Percentiles rank a stretch among this genome's conserved stretches.
phyloP scores from a whole-genome alignment of 192 early-diverging fungal species.

The Haplosporangium gracile region DNA sequence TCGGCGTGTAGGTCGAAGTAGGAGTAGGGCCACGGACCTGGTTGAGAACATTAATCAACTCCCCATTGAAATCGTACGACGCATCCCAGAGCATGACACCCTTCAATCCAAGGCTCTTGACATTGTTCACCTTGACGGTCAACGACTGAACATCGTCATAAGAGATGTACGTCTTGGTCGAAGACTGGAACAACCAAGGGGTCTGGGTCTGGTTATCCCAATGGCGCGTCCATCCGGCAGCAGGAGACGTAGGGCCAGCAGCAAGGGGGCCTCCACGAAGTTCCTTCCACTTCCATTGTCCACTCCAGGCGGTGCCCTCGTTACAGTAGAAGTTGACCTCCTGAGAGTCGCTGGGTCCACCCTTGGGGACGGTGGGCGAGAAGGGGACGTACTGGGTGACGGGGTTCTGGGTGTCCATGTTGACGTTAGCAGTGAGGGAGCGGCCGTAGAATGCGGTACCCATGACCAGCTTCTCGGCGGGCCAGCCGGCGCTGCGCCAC shows the following conservation, averaged over 20 bases:
- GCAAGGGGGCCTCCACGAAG: constrained; percentile 60
- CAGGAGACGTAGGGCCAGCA: constrained; percentile 38
- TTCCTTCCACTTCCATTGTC: constrained; percentile 76
- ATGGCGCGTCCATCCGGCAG: constrained; percentile 67
- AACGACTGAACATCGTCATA: constrained; percentile 83
- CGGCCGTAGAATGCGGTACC: constrained; percentile 76
- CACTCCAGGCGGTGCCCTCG: constrained; percentile 59
- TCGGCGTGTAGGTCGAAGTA: neutral
- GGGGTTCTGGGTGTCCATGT: constrained; percentile 35
- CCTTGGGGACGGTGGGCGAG: constrained; percentile 57
- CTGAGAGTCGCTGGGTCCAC: constrained; percentile 65
- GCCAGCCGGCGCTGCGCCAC: constrained; percentile 70
- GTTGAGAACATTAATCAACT: constrained; percentile 38
- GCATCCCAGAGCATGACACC: constrained; percentile 77
- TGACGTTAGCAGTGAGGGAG: constrained; percentile 39
- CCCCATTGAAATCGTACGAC: constrained; percentile 41
- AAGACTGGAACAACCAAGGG: constrained; percentile 78
- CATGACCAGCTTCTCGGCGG: constrained; percentile 66
- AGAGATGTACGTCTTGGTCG: constrained; percentile 72
- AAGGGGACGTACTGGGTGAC: constrained; percentile 28
- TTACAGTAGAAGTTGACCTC: constrained; percentile 65
- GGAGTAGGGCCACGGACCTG: constrained; percentile 20
- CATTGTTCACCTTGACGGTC: constrained; percentile 69
- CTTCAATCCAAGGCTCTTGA: constrained; percentile 59
- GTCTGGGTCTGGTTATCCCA: constrained; percentile 74